phyloP scores from a whole-genome alignment of 768 basidiomycete genomes.

The Mycena chlorophos region DNA sequence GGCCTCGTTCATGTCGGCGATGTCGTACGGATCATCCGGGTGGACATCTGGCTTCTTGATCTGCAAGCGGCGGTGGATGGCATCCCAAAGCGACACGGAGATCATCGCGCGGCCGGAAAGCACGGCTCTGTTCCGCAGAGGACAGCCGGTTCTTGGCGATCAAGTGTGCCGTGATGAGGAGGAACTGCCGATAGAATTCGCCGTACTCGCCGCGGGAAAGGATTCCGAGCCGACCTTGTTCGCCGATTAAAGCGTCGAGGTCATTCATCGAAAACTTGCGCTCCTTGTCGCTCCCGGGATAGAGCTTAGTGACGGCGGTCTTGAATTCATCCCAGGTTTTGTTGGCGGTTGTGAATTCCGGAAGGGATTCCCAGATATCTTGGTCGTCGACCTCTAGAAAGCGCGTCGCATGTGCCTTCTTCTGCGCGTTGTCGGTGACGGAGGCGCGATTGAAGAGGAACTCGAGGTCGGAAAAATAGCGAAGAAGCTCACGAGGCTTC shows the following conservation, averaged over 20 bases:
- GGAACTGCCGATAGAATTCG: conserved; percentile 26
- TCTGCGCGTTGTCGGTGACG: conserved; percentile 13
- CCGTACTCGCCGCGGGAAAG: conserved; percentile 19
- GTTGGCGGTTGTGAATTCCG: conserved; percentile 5
- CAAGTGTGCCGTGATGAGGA: conserved; percentile 24
- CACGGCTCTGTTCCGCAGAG: conserved; percentile 22
- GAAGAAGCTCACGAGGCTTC: conserved; percentile 19
- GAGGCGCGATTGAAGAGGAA: conserved; percentile 1
- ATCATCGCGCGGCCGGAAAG: conserved; percentile 22
- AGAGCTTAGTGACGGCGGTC: conserved; percentile 24
- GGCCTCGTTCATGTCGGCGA: conserved; percentile 24
- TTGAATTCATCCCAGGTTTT: conserved; percentile 25
- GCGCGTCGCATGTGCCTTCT: conserved; percentile 19
- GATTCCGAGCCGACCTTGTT: conserved; percentile 21
- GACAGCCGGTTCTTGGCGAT: conserved; percentile 18
- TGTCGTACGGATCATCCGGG: conserved; percentile 27
- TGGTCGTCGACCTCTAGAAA: conserved; percentile 20
- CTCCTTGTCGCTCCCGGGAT: conserved; percentile 23
- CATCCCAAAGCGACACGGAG: conserved; percentile 1
- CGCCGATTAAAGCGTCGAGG: conserved; percentile 25
- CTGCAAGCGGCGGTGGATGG: conserved; percentile 18
- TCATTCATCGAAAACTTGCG: conserved; percentile 23
- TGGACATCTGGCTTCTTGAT: conserved; percentile 25
- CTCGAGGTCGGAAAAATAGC: conserved; percentile 24
- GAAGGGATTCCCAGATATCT: conserved; percentile 23